A percentile compares a stretch with the other conserved stretches of the same genome.
Evolutionary conservation across 345 rosid genomes (phyloP).

Genomic region (Eucalyptus tenuipes): DNA sequence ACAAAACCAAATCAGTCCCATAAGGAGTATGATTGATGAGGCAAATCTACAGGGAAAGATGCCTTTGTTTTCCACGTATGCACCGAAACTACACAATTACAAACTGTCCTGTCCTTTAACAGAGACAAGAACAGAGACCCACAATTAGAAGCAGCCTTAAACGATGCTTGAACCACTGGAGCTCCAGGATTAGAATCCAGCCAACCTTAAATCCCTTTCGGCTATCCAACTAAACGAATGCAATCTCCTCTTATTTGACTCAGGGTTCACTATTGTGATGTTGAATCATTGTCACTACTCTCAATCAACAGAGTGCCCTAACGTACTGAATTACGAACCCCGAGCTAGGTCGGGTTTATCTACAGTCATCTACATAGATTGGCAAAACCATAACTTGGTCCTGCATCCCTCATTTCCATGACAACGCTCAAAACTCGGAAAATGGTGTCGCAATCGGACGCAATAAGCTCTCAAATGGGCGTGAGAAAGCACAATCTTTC

Average conservation of each 20-base stretch:
- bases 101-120: background rate
- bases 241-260: background rate
- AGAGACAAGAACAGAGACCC: background rate
- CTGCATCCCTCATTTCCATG: background rate
- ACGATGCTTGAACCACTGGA: background rate
- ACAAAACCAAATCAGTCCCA: background rate
- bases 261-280: background rate
- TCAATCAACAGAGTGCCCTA: background rate
- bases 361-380: background rate
- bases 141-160: background rate
- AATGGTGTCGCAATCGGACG: background rate
- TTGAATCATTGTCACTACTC: background rate
- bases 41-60: background rate
- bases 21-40: background rate
- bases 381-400: background rate
- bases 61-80: background rate
- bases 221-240: background rate
- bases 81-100: background rate
- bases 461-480: background rate
- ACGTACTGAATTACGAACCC: background rate
- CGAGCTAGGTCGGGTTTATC: background rate
- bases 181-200: background rate
- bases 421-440: background rate
- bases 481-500: background rate
- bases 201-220: background rate